Evolutionary conservation across 202 grass and related monocot genomes (phyloP).

Genomic region (Carex arenaria): DNA sequence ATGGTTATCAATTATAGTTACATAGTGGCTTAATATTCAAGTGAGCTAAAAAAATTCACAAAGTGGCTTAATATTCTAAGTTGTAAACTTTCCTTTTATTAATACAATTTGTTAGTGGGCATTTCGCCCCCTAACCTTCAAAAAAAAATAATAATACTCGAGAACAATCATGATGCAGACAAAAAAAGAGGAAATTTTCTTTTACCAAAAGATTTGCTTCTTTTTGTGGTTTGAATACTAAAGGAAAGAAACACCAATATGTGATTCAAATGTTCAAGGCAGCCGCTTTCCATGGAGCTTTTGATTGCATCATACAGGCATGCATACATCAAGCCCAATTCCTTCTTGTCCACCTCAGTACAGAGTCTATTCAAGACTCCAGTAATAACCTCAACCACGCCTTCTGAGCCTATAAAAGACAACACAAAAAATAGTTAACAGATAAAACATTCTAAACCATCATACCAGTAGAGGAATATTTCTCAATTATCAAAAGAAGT

Average conservation of each 20-base stretch:
- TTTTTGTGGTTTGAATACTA: constrained; percentile 43
- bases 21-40: not conserved
- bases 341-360: constrained; percentile 60
- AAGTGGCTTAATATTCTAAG: not conserved
- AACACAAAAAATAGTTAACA: not conserved
- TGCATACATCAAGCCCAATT: constrained; percentile 52
- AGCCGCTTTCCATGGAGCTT: constrained; percentile 38
- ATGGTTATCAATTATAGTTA: not conserved
- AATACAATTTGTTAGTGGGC: no score
- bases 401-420: constrained; percentile 42
- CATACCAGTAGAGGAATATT: not conserved
- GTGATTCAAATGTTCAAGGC: constrained; percentile 61
- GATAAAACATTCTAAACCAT: not conserved
- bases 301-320: constrained; percentile 68
- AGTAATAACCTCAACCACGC: constrained; percentile 49
- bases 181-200: constrained; percentile 15
- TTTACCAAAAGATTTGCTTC: constrained; percentile 48
- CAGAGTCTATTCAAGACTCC: constrained; percentile 67
- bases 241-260: constrained; percentile 66
- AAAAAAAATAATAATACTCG: constrained; percentile 19
- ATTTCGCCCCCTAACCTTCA: no score
- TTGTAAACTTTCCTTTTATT: no score
- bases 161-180: not conserved
- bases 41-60: constrained; percentile 5
- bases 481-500: not conserved